Percentiles rank a stretch among this genome's conserved stretches.
phyloP scores from a whole-genome alignment of 106 monocot genomes.

The Cymbidium sinense region DNA sequence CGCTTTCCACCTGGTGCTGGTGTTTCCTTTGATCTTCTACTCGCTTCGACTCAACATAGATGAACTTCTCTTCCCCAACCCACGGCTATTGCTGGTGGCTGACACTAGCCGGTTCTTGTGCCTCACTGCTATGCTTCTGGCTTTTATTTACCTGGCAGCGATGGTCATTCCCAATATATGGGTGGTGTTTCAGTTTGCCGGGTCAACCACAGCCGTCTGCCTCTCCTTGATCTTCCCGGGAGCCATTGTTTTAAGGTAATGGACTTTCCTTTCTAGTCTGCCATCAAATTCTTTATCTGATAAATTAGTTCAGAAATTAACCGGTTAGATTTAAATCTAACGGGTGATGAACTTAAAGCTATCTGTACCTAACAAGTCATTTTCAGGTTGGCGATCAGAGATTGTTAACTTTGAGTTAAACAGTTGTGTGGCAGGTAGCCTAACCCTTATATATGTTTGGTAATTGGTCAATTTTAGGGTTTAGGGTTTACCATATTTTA shows the following conservation, averaged over 20 bases:
- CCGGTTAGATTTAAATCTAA: too few species aligned
- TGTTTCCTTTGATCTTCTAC: slow-evolving; percentile 76
- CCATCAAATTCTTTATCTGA: neutral
- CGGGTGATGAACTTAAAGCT: too few species aligned
- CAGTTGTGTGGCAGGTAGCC: too few species aligned
- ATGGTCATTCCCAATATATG: slow-evolving; percentile 87
- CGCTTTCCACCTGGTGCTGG: slow-evolving; percentile 74
- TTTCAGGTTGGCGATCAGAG: too few species aligned
- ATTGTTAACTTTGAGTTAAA: too few species aligned
- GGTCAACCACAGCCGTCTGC: slow-evolving; percentile 75
- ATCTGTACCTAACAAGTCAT: too few species aligned
- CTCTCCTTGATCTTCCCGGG: slow-evolving; percentile 84
- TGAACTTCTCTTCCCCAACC: slow-evolving; percentile 53
- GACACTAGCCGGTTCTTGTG: slow-evolving; percentile 39
- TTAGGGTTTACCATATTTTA: too few species aligned
- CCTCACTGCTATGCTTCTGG: slow-evolving; percentile 42
- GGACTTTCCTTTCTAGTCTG: neutral
- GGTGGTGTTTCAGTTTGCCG: slow-evolving; percentile 74
- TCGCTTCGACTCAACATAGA: slow-evolving; percentile 79
- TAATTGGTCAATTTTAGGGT: too few species aligned
- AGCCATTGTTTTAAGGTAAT: slow-evolving; percentile 73
- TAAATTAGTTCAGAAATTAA: neutral
- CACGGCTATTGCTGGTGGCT: slow-evolving; percentile 12
- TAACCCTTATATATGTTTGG: too few species aligned
- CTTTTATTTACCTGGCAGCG: slow-evolving; percentile 48